Percentiles rank a stretch among this genome's conserved stretches.
Evolutionary conservation across 176 grass and related monocot species (phyloP).

Genomic region (Avena insularis): DNA sequence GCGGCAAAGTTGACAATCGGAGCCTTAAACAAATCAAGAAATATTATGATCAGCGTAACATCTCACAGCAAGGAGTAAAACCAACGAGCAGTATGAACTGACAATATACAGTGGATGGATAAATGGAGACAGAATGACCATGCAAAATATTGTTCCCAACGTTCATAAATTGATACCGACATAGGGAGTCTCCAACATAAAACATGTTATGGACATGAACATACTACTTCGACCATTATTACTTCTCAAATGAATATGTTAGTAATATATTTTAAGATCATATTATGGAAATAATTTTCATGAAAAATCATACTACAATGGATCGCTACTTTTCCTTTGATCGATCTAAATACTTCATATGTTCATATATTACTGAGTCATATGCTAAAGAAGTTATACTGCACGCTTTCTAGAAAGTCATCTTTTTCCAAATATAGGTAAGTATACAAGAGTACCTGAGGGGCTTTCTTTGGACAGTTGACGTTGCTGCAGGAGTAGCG

Average conservation of each 20-base stretch:
- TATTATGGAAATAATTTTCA: not conserved
- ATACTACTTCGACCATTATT: conserved; percentile 2
- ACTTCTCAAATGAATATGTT: not conserved
- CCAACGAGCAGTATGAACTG: not conserved
- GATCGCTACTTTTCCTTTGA: not conserved
- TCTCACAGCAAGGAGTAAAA: not conserved
- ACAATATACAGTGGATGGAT: conserved; percentile 10
- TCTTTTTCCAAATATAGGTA: conserved; percentile 17
- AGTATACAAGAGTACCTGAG: conserved; percentile 58
- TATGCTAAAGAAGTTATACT: not conserved
- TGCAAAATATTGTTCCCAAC: not conserved
- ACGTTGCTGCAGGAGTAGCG: conserved; percentile 32
- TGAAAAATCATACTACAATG: not conserved
- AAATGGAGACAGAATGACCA: not conserved
- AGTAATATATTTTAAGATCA: conserved; percentile 11
- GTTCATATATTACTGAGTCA: not conserved
- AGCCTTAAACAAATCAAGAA: conserved; percentile 60
- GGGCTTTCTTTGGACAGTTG: conserved; percentile 61
- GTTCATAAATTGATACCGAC: not conserved
- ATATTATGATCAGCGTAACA: conserved; percentile 11
- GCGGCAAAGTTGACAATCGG: conserved; percentile 68
- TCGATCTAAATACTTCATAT: not conserved
- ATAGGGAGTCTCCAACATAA: conserved; percentile 10
- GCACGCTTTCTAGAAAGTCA: not conserved
- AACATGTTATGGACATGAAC: not conserved